phyloP scores from a whole-genome alignment of 78 protist species.

The Blattamonas nauphoetae region DNA sequence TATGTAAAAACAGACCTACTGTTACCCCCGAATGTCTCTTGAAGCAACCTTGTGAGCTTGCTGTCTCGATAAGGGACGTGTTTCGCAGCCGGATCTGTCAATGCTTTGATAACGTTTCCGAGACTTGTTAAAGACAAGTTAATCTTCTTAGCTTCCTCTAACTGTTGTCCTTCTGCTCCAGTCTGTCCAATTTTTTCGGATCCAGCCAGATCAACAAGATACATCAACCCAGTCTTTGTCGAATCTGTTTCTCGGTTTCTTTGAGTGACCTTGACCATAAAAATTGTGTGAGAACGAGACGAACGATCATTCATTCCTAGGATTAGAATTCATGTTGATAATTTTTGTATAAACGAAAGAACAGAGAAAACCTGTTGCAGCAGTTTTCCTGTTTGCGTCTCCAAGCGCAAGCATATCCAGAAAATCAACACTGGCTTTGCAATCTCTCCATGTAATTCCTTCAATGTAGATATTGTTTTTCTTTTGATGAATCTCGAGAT shows the following conservation, averaged over 20 bases:
- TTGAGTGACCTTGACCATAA: not conserved
- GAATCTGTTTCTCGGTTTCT: not conserved
- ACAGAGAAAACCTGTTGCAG: slow-evolving; percentile 6
- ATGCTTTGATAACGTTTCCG: slow-evolving; percentile 61
- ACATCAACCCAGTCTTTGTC: not conserved
- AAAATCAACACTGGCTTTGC: not conserved
- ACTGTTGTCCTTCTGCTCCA: slow-evolving; percentile 25
- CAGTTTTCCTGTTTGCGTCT: not conserved
- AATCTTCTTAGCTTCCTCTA: slow-evolving; percentile 41
- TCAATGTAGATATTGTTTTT: not conserved
- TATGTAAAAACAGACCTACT: too few species aligned
- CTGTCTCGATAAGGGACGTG: slow-evolving; percentile 63
- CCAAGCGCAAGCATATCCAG: slow-evolving; percentile 7
- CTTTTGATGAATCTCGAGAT: slow-evolving; percentile 1
- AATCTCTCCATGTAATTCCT: not conserved
- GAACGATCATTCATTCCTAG: slow-evolving; percentile 17
- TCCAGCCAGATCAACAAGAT: slow-evolving; percentile 10
- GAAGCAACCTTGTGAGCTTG: slow-evolving; percentile 53
- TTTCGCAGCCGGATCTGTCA: slow-evolving; percentile 8
- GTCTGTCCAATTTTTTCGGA: not conserved
- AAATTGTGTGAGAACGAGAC: not conserved
- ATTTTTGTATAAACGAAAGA: not conserved
- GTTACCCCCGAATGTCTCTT: slow-evolving; percentile 32
- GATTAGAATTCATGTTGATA: not conserved
- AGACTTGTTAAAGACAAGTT: slow-evolving; percentile 38